These are phyloP conservation scores for Durotheca rogersii DNA, from an alignment of 495 filamentous ascomycete species.

Conservation along the genomic window DNA sequence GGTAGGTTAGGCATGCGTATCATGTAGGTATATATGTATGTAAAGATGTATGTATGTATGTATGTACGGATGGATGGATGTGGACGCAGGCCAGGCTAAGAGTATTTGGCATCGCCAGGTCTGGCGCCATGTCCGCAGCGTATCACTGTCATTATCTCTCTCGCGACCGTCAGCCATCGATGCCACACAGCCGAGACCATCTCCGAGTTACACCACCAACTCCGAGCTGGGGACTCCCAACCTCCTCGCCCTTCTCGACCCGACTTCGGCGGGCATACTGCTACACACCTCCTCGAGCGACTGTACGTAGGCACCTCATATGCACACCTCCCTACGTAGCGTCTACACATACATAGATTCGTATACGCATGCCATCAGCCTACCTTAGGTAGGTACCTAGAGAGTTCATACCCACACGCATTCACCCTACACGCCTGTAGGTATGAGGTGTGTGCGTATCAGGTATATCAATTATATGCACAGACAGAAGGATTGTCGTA, in stretches of 20 bases:
- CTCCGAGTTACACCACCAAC: constrained; percentile 15
- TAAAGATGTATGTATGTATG: constrained; percentile 5
- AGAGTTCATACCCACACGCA: too few relatives aligned
- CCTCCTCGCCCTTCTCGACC: background rate
- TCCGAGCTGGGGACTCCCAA: constrained; percentile 14
- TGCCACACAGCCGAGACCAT: constrained; percentile 17
- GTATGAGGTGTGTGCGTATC: too few relatives aligned
- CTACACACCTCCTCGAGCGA: background rate
- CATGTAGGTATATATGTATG: background rate
- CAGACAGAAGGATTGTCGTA: too few relatives aligned
- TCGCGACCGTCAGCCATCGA: constrained; percentile 15
- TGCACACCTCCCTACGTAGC: too few relatives aligned
- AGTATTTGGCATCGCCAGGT: too few relatives aligned
- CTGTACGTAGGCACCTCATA: too few relatives aligned
- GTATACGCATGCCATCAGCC: background rate
- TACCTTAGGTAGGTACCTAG: background rate
- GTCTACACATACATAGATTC: background rate
- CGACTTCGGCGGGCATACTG: constrained; percentile 20
- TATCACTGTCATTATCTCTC: constrained; percentile 7
- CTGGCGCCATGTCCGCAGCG: constrained; percentile 6
- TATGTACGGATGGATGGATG: too few relatives aligned
- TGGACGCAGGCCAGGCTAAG: too few relatives aligned
- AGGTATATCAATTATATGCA: too few relatives aligned
- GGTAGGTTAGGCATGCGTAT: background rate
- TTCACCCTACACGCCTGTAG: too few relatives aligned